phyloP scores from a whole-genome alignment of 345 rosid genomes.

The Heritiera fomes region DNA sequence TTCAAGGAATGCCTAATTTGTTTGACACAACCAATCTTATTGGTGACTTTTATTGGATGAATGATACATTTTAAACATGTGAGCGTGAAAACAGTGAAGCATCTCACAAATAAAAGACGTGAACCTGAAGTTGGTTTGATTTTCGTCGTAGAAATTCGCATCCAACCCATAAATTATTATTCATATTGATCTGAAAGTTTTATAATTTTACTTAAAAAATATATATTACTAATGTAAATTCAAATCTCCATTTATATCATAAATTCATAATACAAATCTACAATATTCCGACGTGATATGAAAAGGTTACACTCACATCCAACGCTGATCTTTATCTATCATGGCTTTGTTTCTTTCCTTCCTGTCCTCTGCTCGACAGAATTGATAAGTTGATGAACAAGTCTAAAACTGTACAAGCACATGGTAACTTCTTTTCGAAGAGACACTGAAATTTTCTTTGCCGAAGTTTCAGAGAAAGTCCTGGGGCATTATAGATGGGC shows the following conservation, averaged over 20 bases:
- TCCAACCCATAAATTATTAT: no score
- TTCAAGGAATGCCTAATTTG: slow-evolving; percentile 30
- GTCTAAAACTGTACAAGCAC: not conserved
- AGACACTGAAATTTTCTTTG: not conserved
- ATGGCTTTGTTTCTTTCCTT: not conserved
- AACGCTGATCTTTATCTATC: not conserved
- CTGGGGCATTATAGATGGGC: not conserved
- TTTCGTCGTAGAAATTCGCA: no score
- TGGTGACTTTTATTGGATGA: slow-evolving; percentile 12
- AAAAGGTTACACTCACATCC: no score
- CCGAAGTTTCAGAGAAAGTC: not conserved
- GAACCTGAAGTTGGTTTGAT: no score
- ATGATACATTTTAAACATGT: not conserved
- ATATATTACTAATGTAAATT: no score
- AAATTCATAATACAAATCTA: no score
- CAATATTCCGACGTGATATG: no score
- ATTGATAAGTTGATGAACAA: not conserved
- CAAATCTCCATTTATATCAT: no score
- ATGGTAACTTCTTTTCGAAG: not conserved
- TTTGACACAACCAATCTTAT: slow-evolving; percentile 27
- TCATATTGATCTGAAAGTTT: no score
- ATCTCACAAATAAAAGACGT: no score
- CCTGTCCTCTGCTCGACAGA: not conserved
- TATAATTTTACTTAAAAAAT: no score
- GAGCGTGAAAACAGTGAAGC: not conserved